Percentiles rank a stretch among this genome's conserved stretches.
Evolutionary conservation across 768 basidiomycete species (phyloP).

Genomic region (Tylopilus plumbeoviolaceoides): DNA sequence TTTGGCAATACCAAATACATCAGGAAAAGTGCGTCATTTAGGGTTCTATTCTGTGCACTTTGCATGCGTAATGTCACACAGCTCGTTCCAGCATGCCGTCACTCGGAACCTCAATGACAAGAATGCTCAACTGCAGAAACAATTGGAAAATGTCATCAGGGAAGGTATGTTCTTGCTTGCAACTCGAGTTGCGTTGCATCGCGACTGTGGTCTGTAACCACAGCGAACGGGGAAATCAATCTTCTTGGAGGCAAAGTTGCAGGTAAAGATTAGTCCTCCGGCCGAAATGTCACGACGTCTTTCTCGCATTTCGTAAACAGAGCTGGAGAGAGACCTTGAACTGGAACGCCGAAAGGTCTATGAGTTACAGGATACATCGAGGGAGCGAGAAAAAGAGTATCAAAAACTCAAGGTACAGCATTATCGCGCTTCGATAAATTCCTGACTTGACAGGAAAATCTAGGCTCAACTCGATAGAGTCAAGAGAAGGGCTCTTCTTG

Average conservation of each 20-base stretch:
- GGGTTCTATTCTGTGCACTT: neutral
- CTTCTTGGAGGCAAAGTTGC: slow-evolving; percentile 65
- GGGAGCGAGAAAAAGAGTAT: slow-evolving; percentile 83
- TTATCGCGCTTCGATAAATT: neutral
- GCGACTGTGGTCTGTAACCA: neutral
- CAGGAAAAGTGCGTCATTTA: slow-evolving; percentile 63
- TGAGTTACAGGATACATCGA: slow-evolving; percentile 68
- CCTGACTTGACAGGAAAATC: neutral
- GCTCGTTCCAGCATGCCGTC: slow-evolving; percentile 79
- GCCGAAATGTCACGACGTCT: neutral
- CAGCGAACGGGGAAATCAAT: slow-evolving; percentile 75
- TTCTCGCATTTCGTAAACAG: slow-evolving; percentile 34
- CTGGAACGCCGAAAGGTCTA: slow-evolving; percentile 69
- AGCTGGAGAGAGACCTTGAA: slow-evolving; percentile 77
- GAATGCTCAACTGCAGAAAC: slow-evolving; percentile 78
- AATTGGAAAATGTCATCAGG: slow-evolving; percentile 78
- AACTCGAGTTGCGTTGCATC: neutral
- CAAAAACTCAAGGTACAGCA: slow-evolving; percentile 70
- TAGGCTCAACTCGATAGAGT: slow-evolving; percentile 78
- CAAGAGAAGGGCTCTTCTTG: slow-evolving; percentile 75
- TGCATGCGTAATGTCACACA: slow-evolving; percentile 5
- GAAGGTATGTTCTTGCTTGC: slow-evolving; percentile 51
- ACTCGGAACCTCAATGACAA: slow-evolving; percentile 78
- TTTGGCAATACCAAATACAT: slow-evolving; percentile 89
- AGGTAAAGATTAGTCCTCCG: slow-evolving; percentile 36